Evolutionary conservation across 2,329 filamentous ascomycete species (phyloP).

Genomic region (Phaeosphaeriaceae sp.): DNA sequence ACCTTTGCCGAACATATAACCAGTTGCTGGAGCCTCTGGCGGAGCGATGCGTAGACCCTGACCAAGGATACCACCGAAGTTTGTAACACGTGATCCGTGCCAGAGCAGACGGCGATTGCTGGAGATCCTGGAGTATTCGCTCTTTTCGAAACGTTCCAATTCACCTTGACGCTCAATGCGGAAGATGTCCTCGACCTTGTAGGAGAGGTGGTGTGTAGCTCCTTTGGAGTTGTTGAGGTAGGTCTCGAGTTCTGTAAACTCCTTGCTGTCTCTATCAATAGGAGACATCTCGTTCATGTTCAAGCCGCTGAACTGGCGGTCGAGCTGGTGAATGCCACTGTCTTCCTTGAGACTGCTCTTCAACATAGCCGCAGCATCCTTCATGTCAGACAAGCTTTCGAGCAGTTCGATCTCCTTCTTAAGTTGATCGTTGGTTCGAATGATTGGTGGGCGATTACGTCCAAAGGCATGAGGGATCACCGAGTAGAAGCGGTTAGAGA

Average conservation of each 20-base stretch:
- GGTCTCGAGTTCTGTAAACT: constrained; percentile 69
- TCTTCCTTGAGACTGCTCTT: constrained; percentile 63
- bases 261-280: constrained; percentile 63
- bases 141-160: constrained; percentile 69
- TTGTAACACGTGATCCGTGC: constrained; percentile 85
- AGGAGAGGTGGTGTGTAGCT: constrained; percentile 67
- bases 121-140: constrained; percentile 59
- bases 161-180: constrained; percentile 80
- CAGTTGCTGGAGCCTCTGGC: constrained; percentile 77
- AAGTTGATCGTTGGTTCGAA: constrained; percentile 63
- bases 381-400: constrained; percentile 84
- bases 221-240: constrained; percentile 75
- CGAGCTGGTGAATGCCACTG: constrained; percentile 67
- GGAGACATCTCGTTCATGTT: constrained; percentile 78
- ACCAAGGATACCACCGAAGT: constrained; percentile 85
- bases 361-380: constrained; percentile 79
- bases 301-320: constrained; percentile 75
- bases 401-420: constrained; percentile 81
- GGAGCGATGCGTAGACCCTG: constrained; percentile 92
- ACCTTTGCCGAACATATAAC: constrained; percentile 91
- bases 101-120: constrained; percentile 79
- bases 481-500: constrained; percentile 82
- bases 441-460: constrained; percentile 73
- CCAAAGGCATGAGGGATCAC: constrained; percentile 84
- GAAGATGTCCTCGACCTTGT: constrained; percentile 77